Base-by-base conservation (phyloP, 768 basidiomycete genomes). In the Pleurotus djamor region DNA sequence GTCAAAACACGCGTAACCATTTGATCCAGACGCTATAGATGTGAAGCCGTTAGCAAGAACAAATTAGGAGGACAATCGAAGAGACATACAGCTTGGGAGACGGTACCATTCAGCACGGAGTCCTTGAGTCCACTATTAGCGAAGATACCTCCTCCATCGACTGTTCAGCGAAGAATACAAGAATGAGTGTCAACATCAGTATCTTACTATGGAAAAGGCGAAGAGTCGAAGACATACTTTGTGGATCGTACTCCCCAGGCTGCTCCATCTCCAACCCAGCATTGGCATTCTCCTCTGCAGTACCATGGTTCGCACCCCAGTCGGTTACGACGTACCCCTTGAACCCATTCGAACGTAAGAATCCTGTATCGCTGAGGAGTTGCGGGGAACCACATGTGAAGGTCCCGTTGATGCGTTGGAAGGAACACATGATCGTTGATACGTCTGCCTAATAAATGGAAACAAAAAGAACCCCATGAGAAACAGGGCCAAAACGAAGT, bases 1-100 rank as follows among this genome's bases (percentile, higher is more conserved):
- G 91, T 88, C 28, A 94, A 68, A 64, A 94, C 88, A 34, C 92
- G 86, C 7, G 83, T 86, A 4, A 88, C 92, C 54, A 55, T 55
- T n/a, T 55, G n/a, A 9, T 55, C 28, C 6, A 55, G 14, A 44
- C 54, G 54, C 54, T 55, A 21, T 17, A 32, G 4, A 43, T 13
- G 5, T 5, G 12, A 2, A 4, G 3, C 12, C 0, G 38, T 55
- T 37, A 55, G 9, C 38, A 41, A 41, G 54, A 32, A 7, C 16
- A 12, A 4, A 2, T 2, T 4, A 44, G 1, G 13, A 9, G 2
- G 4, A 16, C 54, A 5, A 13, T 2, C 4, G 5, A 4, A 5
- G 8, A 14, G 8, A 43, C 54, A 43, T 12, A 55, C 54, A 38
- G 41, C 38, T n/a, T 35, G 12, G 5, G 54, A 55, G 4, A 55